Base-by-base conservation (phyloP, 768 basidiomycete genomes). In the Steccherinum ochraceum region DNA sequence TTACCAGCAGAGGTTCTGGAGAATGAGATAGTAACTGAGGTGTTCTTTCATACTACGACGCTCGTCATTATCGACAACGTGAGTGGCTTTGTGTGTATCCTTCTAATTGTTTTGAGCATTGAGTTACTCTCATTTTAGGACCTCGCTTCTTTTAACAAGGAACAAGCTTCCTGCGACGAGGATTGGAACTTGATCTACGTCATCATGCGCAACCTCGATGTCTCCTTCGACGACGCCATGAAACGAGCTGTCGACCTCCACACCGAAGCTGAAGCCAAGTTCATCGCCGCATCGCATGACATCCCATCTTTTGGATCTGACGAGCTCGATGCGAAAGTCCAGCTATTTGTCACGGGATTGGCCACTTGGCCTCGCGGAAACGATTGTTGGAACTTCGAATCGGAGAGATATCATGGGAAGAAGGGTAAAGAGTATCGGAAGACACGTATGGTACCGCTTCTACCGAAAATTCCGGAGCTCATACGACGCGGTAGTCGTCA, bases 221-320 rank as follows among this genome's bases (percentile, higher is more conserved):
- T 49, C 20, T 52, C 56, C 40, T n/a, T 58, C 24, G 45, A 58
- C 19, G 48, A 43, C 4, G 63, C 61, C 0, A 45, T 63, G 24
- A 42, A 24, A 2, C 59, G 57, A 54, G 45, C 55, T 11, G 58
- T 21, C 10, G 23, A 44, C 35, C n/a, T n/a, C n/a, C n/a, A n/a
- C n/a, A n/a, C n/a, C n/a, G n/a, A n/a, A n/a, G n/a, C n/a, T n/a
- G n/a, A 52, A 24, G 40, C 19, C 13, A 45, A 41, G 21, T 68
- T 64, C 55, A 40, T 64, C 24, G 52, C 54, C 10, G 58, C 47
- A 3, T 51, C 59, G 46, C 26, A 51, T 16, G 50, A 50, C 3
- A 39, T 68, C 2, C 69, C 67, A 5, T 61, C 65, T 12, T 69
- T 57, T 43, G 64, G 64, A 1, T n/a, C n/a, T n/a, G 23, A 49